Evolutionary conservation across 2,329 filamentous ascomycete species (phyloP).

Genomic region (Pleoardoris graminearum): DNA sequence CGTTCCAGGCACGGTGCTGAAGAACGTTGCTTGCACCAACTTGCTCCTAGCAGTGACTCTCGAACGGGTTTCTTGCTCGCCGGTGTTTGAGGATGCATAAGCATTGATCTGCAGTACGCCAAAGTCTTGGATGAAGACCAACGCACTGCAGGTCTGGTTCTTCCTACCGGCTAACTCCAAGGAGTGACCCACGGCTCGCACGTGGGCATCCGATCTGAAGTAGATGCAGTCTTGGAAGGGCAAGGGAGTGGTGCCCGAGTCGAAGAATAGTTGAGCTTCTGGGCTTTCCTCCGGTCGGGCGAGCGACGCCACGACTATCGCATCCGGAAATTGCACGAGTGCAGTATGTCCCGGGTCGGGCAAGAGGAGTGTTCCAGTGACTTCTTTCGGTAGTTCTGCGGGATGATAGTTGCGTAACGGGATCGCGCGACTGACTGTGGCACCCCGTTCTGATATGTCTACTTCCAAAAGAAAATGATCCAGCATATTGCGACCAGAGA

Average conservation of each 20-base stretch:
- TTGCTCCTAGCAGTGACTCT: slow-evolving; percentile 81
- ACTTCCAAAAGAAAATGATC: slow-evolving; percentile 79
- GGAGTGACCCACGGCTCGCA: slow-evolving; percentile 55
- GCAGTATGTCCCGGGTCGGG: slow-evolving; percentile 79
- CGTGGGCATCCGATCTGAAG: slow-evolving; percentile 61
- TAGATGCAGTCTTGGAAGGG: slow-evolving; percentile 87
- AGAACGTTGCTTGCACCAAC: slow-evolving; percentile 93
- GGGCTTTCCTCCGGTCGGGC: slow-evolving; percentile 69
- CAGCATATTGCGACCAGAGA: slow-evolving; percentile 38
- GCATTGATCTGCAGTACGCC: slow-evolving; percentile 61
- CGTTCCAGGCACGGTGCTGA: slow-evolving; percentile 77
- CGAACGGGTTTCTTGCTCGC: slow-evolving; percentile 45
- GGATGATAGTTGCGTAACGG: slow-evolving; percentile 61
- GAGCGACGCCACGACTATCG: slow-evolving; percentile 77
- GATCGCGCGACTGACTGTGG: slow-evolving; percentile 67
- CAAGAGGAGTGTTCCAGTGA: slow-evolving; percentile 64
- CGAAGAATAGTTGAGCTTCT: slow-evolving; percentile 69
- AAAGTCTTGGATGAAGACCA: slow-evolving; percentile 61
- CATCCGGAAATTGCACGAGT: slow-evolving; percentile 78
- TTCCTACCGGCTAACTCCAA: slow-evolving; percentile 51
- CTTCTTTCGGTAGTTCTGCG: slow-evolving; percentile 41
- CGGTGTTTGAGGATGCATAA: slow-evolving; percentile 62
- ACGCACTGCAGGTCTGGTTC: slow-evolving; percentile 45
- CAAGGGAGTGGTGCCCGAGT: slow-evolving; percentile 41
- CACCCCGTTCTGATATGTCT: slow-evolving; percentile 58